A percentile compares a stretch with the other conserved stretches of the same genome.
phyloP scores from a whole-genome alignment of 768 basidiomycete species.

The Pulveroboletus sp. region DNA sequence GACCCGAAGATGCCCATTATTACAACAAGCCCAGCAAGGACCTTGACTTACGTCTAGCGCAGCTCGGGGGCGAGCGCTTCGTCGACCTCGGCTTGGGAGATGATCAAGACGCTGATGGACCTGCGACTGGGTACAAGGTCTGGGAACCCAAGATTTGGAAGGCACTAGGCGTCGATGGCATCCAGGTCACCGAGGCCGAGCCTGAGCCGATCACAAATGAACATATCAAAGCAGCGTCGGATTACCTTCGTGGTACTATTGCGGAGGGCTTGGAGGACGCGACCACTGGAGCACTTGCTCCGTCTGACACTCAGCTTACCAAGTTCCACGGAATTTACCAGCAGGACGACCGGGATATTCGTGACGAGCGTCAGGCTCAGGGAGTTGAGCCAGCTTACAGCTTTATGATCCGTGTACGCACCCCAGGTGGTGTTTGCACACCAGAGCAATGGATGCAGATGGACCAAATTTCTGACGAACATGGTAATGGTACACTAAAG shows the following conservation, averaged over 20 bases:
- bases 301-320: slow-evolving; percentile 90
- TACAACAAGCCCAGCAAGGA: slow-evolving; percentile 98
- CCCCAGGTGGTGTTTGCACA: slow-evolving; percentile 93
- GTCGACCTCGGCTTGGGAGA: slow-evolving; percentile 83
- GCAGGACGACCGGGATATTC: slow-evolving; percentile 97
- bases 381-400: slow-evolving; percentile 94
- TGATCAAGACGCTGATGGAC: slow-evolving; percentile 96
- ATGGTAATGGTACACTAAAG: slow-evolving; percentile 92
- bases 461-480: slow-evolving; percentile 95
- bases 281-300: slow-evolving; percentile 85
- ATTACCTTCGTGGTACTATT: slow-evolving; percentile 94
- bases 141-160: slow-evolving; percentile 97
- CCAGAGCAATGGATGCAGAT: slow-evolving; percentile 93
- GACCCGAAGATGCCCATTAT: slow-evolving; percentile 94
- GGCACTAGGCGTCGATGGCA: slow-evolving; percentile 83
- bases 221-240: slow-evolving; percentile 96
- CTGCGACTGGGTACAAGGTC: slow-evolving; percentile 93
- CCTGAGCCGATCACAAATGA: slow-evolving; percentile 98
- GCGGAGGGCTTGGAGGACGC: slow-evolving; percentile 84
- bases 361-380: slow-evolving; percentile 89
- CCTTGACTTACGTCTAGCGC: slow-evolving; percentile 74
- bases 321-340: slow-evolving; percentile 98
- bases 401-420: slow-evolving; percentile 98
- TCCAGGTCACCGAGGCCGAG: slow-evolving; percentile 89
- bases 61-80: slow-evolving; percentile 77